A percentile compares a stretch with the other conserved stretches of the same genome.
These are phyloP conservation scores for Plantago lanceolata DNA, from an alignment of 305 asterid species.

Conservation along the genomic window DNA sequence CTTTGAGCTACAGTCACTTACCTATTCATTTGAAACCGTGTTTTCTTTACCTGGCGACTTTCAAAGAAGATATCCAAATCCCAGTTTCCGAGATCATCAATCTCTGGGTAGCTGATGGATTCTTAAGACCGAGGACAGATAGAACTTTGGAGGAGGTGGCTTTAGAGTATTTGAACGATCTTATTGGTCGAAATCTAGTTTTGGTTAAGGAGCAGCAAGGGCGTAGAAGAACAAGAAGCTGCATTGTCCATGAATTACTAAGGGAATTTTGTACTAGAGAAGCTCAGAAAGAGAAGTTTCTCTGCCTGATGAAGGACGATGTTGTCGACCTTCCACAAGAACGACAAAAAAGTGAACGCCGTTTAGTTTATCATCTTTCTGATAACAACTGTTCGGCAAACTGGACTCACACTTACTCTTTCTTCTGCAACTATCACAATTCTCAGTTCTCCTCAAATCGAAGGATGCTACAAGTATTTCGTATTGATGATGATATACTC, in stretches of 20 bases:
- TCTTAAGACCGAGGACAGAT: background rate
- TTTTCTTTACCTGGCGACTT: background rate
- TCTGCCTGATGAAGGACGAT: background rate
- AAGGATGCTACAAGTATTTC: too few relatives aligned
- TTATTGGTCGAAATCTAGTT: slow-evolving; percentile 8
- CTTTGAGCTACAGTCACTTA: background rate
- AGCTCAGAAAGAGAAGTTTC: slow-evolving; percentile 22
- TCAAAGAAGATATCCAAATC: background rate
- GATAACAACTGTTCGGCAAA: background rate
- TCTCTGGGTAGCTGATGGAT: background rate
- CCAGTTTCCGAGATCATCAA: background rate
- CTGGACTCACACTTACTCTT: background rate
- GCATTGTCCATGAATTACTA: slow-evolving; percentile 6
- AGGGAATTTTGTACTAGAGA: background rate
- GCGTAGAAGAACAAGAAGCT: background rate
- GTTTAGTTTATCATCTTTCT: background rate
- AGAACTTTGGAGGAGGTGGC: background rate
- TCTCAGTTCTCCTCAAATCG: background rate
- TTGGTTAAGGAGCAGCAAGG: background rate
- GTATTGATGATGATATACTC: too few relatives aligned
- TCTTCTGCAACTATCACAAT: background rate
- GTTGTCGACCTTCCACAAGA: too few relatives aligned
- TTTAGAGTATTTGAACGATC: background rate
- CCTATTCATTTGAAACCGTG: background rate
- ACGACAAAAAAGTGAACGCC: too few relatives aligned